Evolutionary conservation across 1,284 basidiomycete genomes (phyloP).

Genomic region (Ceratobasidium sp.): DNA sequence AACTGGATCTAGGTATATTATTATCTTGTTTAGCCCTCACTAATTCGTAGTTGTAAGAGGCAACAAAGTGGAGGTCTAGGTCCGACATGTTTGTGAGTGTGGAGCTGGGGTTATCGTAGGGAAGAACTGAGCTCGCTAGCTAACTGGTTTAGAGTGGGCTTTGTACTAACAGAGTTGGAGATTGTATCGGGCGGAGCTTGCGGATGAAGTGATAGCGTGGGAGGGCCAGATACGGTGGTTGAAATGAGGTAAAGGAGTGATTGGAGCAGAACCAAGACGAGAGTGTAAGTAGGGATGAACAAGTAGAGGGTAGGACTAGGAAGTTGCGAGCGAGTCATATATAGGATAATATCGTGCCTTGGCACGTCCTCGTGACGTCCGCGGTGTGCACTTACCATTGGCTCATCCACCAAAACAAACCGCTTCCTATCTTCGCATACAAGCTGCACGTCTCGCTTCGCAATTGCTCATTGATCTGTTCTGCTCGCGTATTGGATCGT

Average conservation of each 20-base stretch:
- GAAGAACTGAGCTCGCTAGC: not conserved
- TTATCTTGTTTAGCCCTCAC: not conserved
- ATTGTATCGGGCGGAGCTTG: constrained; percentile 4
- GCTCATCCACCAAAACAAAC: no score
- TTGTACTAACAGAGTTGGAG: not conserved
- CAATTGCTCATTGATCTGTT: no score
- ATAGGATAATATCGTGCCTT: not conserved
- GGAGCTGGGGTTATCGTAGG: not conserved
- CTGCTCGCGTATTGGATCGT: no score
- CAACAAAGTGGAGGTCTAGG: constrained; percentile 12
- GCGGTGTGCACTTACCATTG: no score
- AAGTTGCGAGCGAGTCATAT: no score
- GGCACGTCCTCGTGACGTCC: not conserved
- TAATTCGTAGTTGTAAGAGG: constrained; percentile 14
- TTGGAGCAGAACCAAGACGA: not conserved
- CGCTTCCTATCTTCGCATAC: no score
- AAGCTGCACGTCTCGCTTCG: no score
- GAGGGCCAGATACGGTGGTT: not conserved
- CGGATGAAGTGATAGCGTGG: not conserved
- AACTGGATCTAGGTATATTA: not conserved
- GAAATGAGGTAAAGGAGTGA: not conserved
- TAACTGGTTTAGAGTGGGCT: not conserved
- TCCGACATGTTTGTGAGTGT: not conserved
- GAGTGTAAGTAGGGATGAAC: no score
- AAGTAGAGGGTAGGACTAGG: not conserved